These are phyloP conservation scores for Rhizopogon parksii DNA, from an alignment of 1,284 basidiomycete species.

Conservation along the genomic window DNA sequence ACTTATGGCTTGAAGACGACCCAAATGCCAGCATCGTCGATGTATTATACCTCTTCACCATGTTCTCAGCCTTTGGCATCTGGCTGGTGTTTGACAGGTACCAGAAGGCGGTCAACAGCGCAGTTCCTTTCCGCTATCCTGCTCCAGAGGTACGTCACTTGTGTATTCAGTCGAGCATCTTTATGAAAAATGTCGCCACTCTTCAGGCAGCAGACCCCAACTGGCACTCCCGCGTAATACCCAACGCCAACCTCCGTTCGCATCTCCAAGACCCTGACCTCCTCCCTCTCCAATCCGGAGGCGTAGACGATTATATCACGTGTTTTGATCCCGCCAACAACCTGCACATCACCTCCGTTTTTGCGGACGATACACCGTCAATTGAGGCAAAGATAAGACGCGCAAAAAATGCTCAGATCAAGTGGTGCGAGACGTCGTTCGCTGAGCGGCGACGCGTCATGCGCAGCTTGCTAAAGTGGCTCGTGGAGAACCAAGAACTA, in stretches of 20 bases:
- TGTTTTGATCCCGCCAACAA: conserved; percentile 89
- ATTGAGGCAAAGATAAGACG: conserved; percentile 65
- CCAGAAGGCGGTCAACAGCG: conserved; percentile 62
- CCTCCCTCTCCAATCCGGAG: conserved; percentile 42
- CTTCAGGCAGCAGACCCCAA: conserved; percentile 46
- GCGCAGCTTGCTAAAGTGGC: conserved; percentile 83
- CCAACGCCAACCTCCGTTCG: conserved; percentile 52
- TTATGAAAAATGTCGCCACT: conserved; percentile 7
- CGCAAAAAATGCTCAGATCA: conserved; percentile 63
- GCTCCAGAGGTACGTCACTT: conserved; percentile 48
- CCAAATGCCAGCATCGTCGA: conserved; percentile 43
- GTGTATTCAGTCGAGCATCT: neutral
- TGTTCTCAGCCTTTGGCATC: conserved; percentile 68
- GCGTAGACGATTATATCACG: conserved; percentile 65
- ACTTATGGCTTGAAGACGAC: conserved; percentile 39
- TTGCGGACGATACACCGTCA: conserved; percentile 61
- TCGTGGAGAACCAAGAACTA: conserved; percentile 78
- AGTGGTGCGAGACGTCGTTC: conserved; percentile 72
- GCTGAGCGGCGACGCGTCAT: conserved; percentile 74
- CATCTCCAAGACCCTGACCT: conserved; percentile 56
- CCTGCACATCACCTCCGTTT: conserved; percentile 62
- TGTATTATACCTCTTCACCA: conserved; percentile 48
- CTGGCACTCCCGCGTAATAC: conserved; percentile 50
- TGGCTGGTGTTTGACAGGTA: conserved; percentile 70
- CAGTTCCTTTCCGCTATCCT: conserved; percentile 55